Evolutionary conservation across 768 basidiomycete species (phyloP).

Genomic region (Udeniomyces megalosporus): DNA sequence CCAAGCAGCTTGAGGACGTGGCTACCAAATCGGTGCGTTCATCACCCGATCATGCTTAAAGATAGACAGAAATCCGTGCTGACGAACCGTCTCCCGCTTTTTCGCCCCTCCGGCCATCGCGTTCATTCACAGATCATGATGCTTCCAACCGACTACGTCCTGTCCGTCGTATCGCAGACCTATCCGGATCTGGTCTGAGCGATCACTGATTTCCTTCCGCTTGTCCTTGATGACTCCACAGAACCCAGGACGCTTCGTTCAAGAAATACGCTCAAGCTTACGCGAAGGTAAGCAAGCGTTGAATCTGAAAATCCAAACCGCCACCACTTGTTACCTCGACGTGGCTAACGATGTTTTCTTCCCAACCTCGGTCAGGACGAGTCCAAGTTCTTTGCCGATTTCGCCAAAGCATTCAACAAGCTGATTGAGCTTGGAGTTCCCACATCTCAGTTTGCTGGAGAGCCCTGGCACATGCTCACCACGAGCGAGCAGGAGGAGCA

Average conservation of each 20-base stretch:
- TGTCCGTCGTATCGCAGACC: too few relatives aligned
- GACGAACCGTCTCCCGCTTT: too few relatives aligned
- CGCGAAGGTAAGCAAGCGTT: too few relatives aligned
- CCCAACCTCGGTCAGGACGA: slow-evolving; percentile 33
- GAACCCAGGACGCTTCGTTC: background rate
- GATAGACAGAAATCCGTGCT: too few relatives aligned
- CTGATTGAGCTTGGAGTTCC: slow-evolving; percentile 93
- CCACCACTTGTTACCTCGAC: background rate
- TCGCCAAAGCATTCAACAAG: slow-evolving; percentile 56
- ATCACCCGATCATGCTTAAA: too few relatives aligned
- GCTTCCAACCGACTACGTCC: background rate
- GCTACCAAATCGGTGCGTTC: slow-evolving; percentile 53
- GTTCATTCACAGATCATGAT: too few relatives aligned
- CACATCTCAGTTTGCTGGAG: slow-evolving; percentile 49
- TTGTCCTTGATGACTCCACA: background rate
- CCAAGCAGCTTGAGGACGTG: slow-evolving; percentile 13
- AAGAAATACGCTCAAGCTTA: too few relatives aligned
- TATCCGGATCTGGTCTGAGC: too few relatives aligned
- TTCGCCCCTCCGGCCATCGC: too few relatives aligned
- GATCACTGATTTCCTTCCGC: background rate
- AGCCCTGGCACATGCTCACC: slow-evolving; percentile 59
- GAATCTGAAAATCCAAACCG: too few relatives aligned
- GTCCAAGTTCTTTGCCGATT: slow-evolving; percentile 27
- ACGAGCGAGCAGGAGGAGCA: background rate
- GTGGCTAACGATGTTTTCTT: background rate